Percentiles rank a stretch among this genome's conserved stretches.
phyloP scores from a whole-genome alignment of 2,329 filamentous ascomycete species.

The Calonectria hawksworthii region DNA sequence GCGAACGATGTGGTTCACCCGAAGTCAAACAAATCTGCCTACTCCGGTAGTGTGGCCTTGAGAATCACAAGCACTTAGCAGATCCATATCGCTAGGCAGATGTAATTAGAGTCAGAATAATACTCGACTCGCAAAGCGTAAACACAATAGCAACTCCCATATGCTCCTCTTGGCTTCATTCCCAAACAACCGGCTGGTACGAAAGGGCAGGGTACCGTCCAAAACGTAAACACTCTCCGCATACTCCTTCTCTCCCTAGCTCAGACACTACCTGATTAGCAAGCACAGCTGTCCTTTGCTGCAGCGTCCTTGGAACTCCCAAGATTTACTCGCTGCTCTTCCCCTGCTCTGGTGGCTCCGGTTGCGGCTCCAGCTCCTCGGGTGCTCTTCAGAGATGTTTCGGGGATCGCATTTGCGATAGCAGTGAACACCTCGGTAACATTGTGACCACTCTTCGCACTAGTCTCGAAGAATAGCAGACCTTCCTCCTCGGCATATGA shows the following conservation, averaged over 20 bases:
- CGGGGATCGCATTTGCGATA: conserved; percentile 97
- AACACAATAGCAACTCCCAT: conserved; percentile 46
- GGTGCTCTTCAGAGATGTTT: conserved; percentile 93
- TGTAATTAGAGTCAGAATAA: conserved; percentile 35
- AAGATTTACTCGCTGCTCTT: conserved; percentile 87
- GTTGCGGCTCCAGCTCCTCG: conserved; percentile 78
- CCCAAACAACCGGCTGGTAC: conserved; percentile 45
- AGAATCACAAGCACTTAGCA: conserved; percentile 8
- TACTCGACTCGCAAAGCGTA: conserved; percentile 34
- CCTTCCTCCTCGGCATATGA: conserved; percentile 95
- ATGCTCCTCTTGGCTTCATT: conserved; percentile 46
- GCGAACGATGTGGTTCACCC: background rate
- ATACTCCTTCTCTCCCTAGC: conserved; percentile 21
- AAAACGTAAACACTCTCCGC: conserved; percentile 39
- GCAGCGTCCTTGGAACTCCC: conserved; percentile 79
- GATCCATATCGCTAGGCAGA: conserved; percentile 21
- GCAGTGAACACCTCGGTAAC: conserved; percentile 97
- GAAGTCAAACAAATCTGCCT: background rate
- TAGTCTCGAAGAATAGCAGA: conserved; percentile 97
- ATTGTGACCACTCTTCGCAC: conserved; percentile 95
- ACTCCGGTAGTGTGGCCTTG: background rate
- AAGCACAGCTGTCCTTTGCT: conserved; percentile 94
- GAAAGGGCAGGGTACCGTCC: conserved; percentile 46
- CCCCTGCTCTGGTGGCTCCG: conserved; percentile 69
- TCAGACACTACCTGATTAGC: conserved; percentile 61